Conservation (phyloP, 2,329 filamentous ascomycete genomes). For the Colletotrichum eremochloae region DNA sequence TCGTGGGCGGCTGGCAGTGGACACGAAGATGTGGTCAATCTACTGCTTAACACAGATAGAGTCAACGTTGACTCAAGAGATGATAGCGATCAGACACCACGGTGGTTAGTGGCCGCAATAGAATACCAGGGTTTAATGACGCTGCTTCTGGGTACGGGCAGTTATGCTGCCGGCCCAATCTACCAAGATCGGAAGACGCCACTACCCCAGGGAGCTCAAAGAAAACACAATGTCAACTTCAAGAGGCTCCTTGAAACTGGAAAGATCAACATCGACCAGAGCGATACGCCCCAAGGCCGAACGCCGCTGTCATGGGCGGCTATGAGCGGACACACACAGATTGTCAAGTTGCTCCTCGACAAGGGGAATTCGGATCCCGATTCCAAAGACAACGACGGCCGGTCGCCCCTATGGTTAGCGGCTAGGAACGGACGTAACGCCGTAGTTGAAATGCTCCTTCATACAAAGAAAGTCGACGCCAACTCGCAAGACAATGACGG, state of each 20-base stretch:
- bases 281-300: background rate
- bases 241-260: conserved; percentile 14
- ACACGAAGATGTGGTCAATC: background rate
- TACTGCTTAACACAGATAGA: background rate
- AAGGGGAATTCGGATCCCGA: background rate
- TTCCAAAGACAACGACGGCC: background rate
- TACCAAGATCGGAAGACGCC: too few relatives aligned
- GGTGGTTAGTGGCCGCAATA: background rate
- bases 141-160: background rate
- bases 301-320: conserved; percentile 14
- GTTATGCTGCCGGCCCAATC: background rate
- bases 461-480: background rate
- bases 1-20: background rate
- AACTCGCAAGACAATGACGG: background rate
- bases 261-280: background rate
- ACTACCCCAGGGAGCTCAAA: too few relatives aligned
- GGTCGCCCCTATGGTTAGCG: background rate
- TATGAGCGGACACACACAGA: background rate
- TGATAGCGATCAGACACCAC: background rate
- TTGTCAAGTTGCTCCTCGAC: background rate
- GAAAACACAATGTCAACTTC: conserved; percentile 29
- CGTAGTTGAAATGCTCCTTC: background rate
- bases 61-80: background rate
- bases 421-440: background rate
- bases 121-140: background rate